Evolutionary conservation across 306 rosid species (phyloP), one percentile per base, ranked within the genome.

Genomic region (Citrullus amarus): DNA sequence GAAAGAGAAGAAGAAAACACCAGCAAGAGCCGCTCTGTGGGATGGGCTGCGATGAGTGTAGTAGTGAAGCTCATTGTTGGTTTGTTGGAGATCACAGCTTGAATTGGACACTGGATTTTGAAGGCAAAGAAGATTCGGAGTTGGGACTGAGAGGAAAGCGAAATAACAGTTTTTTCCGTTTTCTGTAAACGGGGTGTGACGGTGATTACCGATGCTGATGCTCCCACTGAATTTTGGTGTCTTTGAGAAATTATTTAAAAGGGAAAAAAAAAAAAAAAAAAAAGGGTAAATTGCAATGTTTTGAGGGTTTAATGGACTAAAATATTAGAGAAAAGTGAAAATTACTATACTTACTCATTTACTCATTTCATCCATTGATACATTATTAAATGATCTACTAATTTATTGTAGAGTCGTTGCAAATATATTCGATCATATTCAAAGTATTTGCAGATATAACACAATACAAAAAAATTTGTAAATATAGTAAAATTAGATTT

Each of bases 1-100:
- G 97, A 51, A 84, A 90, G 12, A 90, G 79, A 51, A 81, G 65
- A 84, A 81, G 83, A 76, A 80, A 48, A 82, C 25, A 16, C 51
- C 81, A 16, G 81, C 86, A 79, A 83, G 61, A 44, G 86, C 86
- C 25, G 79, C 82, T 81, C 68, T 82, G 59, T 83, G 87, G 48
- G 89, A 80, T 13, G 60, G 83, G 74, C 18, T 77, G 4, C 79
- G 55, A 53, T 80, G 61, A 68, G 61, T 70, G 59, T 76, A 77
- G 67, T 32, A 30, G 3, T 77, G 78, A 55, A 83, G 82, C 80
- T 86, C 91, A 86, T 87, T 65, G 57, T 56, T 55, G 65, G 82
- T 80, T 85, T 75, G 48, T 48, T 39, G 54, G 48, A 34, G 60
- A 13, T 28, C 56, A 16, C 22, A 72, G 41, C 6, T 69, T 22